Percentiles rank a stretch among this genome's conserved stretches.
phyloP scores from a whole-genome alignment of 768 basidiomycete genomes.

The Mycena polygramma region DNA sequence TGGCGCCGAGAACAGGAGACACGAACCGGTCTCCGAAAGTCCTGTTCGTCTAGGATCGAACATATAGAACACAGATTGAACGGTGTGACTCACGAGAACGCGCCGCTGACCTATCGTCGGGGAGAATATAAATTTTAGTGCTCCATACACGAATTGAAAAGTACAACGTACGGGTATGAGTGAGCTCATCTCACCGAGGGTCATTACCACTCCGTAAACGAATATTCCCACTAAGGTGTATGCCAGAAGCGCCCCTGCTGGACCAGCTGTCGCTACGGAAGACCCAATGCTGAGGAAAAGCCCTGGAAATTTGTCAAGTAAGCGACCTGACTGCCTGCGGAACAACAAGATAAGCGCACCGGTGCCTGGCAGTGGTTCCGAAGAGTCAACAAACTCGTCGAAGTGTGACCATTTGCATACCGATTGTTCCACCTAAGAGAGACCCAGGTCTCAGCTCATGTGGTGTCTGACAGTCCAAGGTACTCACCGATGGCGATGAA shows the following conservation, averaged over 20 bases:
- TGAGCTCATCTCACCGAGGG: constrained; percentile 47
- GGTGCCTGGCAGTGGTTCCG: background rate
- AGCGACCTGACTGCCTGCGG: background rate
- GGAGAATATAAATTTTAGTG: background rate
- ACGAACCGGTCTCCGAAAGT: constrained; percentile 70
- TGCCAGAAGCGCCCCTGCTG: constrained; percentile 72
- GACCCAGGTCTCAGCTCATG: background rate
- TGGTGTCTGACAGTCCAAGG: background rate
- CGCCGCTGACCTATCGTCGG: constrained; percentile 55
- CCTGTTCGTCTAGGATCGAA: constrained; percentile 70
- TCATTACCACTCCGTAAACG: constrained; percentile 71
- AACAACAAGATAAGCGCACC: background rate
- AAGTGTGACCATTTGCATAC: background rate
- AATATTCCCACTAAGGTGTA: constrained; percentile 72
- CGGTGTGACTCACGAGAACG: constrained; percentile 68
- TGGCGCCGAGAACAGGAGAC: constrained; percentile 71
- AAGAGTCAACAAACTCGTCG: no score
- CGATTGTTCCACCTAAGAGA: constrained; percentile 28
- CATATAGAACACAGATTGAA: background rate
- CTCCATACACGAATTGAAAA: background rate
- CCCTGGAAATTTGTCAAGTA: background rate
- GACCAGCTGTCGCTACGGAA: constrained; percentile 58
- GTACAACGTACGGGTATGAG: constrained; percentile 46
- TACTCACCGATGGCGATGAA: constrained; percentile 29
- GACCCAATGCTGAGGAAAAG: constrained; percentile 31